Conservation (phyloP, 2,329 filamentous ascomycete species). For the Trichoderma afroharzianum region DNA sequence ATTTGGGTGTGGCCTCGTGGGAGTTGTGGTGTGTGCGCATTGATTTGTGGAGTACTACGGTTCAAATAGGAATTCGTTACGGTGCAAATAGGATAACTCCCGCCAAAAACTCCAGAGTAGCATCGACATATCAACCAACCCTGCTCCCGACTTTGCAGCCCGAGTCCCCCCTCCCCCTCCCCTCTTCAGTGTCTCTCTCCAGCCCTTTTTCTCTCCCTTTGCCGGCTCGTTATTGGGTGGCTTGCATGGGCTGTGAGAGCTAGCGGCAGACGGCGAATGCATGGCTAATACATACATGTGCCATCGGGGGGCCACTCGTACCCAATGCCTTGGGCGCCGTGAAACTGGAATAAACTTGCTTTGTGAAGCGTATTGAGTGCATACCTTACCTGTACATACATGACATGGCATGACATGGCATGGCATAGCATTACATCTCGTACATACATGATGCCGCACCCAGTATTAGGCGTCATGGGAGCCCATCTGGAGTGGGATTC, state of each 20-base stretch:
- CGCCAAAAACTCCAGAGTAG: background rate
- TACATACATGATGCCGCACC: background rate
- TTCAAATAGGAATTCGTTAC: no score
- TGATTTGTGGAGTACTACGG: no score
- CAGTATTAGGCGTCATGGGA: background rate
- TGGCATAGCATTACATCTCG: background rate
- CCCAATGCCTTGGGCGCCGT: background rate
- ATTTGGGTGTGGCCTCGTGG: no score
- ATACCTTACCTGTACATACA: background rate
- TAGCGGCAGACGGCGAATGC: background rate
- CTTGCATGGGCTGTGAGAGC: background rate
- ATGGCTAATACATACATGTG: background rate
- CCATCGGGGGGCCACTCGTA: background rate
- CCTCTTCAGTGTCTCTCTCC: background rate
- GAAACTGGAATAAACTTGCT: background rate
- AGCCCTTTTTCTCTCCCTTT: background rate
- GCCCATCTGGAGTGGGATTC: background rate
- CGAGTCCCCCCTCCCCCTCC: background rate
- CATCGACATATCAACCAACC: background rate
- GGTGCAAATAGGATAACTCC: no score
- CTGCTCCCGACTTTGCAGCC: background rate
- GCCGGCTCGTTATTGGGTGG: background rate
- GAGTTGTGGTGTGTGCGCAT: no score
- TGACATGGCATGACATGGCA: background rate
- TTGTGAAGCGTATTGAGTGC: background rate